Evolutionary conservation across 139 green algal genomes (phyloP).

Genomic region (Coelastrella sp.): DNA sequence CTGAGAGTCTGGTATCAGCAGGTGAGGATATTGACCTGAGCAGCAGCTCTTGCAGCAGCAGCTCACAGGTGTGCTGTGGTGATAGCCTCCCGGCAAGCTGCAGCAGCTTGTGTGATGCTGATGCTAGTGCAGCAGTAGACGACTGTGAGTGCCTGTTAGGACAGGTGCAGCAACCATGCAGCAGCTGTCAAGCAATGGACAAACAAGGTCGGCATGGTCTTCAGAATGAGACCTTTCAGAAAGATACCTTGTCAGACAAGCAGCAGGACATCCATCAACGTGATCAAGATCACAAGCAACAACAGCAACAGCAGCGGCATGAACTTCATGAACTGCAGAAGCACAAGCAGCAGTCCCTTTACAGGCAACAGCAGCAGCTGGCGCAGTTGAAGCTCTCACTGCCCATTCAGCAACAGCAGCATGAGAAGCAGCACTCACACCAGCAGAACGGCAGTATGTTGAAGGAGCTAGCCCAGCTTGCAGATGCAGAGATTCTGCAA

Average conservation of each 20-base stretch:
- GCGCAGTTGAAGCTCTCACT: constrained; percentile 1
- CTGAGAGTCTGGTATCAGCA: neutral
- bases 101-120: neutral
- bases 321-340: neutral
- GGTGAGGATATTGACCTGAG: too few relatives aligned
- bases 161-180: too few relatives aligned
- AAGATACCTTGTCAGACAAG: too few relatives aligned
- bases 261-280: too few relatives aligned
- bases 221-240: too few relatives aligned
- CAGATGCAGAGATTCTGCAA: neutral
- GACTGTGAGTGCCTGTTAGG: too few relatives aligned
- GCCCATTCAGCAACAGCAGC: neutral
- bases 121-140: neutral
- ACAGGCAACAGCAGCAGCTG: neutral
- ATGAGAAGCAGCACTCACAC: constrained; percentile 12
- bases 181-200: neutral
- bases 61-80: neutral
- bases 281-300: neutral
- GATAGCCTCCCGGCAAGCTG: too few relatives aligned
- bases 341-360: neutral
- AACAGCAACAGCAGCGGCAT: neutral
- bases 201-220: too few relatives aligned
- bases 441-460: constrained; percentile 20
- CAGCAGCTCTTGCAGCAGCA: neutral
- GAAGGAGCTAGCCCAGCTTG: neutral